Conservation (phyloP, 169 alveolate genomes). For the Plasmodium blacklocki region DNA sequence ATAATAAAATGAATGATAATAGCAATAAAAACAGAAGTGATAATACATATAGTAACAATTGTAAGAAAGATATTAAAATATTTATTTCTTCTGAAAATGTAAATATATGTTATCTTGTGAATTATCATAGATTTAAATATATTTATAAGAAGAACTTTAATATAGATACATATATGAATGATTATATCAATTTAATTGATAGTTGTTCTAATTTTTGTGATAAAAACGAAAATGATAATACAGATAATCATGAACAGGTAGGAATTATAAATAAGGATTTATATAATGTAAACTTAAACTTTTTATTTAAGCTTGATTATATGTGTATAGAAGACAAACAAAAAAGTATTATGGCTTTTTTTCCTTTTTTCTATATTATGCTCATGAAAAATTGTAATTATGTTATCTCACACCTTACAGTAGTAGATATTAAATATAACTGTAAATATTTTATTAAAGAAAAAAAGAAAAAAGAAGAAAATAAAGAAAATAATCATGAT, state of each 20-base stretch:
- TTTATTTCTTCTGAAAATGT: conserved; percentile 53
- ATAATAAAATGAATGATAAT: background rate
- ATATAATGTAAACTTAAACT: conserved; percentile 60
- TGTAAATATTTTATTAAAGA: conserved; percentile 3
- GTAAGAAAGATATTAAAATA: conserved; percentile 10
- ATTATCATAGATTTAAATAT: conserved; percentile 53
- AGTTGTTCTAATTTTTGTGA: conserved; percentile 57
- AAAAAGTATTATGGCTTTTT: conserved; percentile 11
- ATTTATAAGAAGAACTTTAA: conserved; percentile 41
- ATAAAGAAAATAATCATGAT: background rate
- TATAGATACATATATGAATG: conserved; percentile 63
- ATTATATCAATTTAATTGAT: conserved; percentile 47
- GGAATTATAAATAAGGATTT: conserved; percentile 74
- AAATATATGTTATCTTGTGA: conserved; percentile 66
- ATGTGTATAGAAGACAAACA: conserved; percentile 13
- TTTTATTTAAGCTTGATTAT: conserved; percentile 39
- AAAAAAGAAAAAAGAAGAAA: conserved; percentile 3
- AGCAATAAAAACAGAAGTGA: background rate
- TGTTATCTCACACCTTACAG: conserved; percentile 59
- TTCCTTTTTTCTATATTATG: conserved; percentile 57
- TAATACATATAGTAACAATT: background rate
- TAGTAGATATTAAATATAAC: conserved; percentile 45
- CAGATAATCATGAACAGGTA: conserved; percentile 27
- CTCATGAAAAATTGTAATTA: conserved; percentile 69
- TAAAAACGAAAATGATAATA: background rate